phyloP scores from a whole-genome alignment of 2,329 filamentous ascomycete genomes.

The Tolypocladium capitatum region DNA sequence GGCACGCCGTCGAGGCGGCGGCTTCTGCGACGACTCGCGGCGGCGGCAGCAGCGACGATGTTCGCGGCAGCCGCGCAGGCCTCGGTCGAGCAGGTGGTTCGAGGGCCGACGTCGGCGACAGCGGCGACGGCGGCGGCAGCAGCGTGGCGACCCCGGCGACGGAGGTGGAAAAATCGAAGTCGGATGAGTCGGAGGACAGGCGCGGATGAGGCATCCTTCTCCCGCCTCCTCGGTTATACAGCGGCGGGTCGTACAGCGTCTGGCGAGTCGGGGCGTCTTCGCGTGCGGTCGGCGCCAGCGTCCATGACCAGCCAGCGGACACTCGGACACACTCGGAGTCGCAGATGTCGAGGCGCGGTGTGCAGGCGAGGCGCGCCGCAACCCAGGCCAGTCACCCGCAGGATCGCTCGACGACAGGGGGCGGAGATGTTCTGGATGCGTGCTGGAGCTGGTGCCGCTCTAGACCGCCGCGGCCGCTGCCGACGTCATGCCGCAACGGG shows the following conservation, averaged over 20 bases:
- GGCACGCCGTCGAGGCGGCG: conserved; percentile 1
- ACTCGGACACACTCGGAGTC: neutral
- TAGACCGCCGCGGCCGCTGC: neutral
- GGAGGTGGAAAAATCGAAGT: neutral
- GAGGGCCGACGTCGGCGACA: conserved; percentile 9
- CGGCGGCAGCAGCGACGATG: conserved; percentile 30
- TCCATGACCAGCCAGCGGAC: neutral
- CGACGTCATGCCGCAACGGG: neutral
- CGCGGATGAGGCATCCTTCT: conserved; percentile 12
- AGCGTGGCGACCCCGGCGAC: neutral
- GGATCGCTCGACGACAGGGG: neutral
- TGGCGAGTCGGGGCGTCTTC: neutral
- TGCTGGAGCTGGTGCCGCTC: neutral
- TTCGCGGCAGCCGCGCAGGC: conserved; percentile 22
- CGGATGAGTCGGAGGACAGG: conserved; percentile 8
- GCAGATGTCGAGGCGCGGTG: neutral
- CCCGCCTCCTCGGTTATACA: conserved; percentile 3
- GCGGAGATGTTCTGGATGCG: neutral
- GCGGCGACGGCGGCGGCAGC: neutral
- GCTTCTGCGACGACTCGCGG: conserved; percentile 10
- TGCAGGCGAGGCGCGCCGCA: neutral
- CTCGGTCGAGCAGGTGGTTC: neutral
- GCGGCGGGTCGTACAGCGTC: neutral
- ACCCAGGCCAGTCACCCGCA: neutral
- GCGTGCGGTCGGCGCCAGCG: neutral